Evolutionary conservation across 805 yeast species (phyloP), one percentile per base, ranked within the genome.

Genomic region (Metschnikowia picachoensis): DNA sequence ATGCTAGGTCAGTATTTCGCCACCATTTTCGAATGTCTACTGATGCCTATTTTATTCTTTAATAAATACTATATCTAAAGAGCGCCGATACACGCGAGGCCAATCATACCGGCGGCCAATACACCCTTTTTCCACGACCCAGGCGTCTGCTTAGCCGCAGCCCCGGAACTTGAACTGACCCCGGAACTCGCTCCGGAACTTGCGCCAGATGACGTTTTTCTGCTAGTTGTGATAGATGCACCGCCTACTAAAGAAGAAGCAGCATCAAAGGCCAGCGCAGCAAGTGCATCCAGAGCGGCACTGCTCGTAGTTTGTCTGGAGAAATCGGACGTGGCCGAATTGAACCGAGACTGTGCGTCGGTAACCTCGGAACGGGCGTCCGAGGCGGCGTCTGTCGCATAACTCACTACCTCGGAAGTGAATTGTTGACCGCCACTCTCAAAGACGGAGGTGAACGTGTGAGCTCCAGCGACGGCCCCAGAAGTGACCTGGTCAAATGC

Each of bases 381-480:
- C 13, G 42, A 38, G 15, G 40, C 41, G 3, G 30, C 38, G 31
- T 32, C 30, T 8, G 47, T 38, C 3, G 43, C 47, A 30, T n/a
- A 20, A 28, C 39, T 38, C 15, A 38, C 47, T 3, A 44, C 43
- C 31, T 44, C 44, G 28, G 53, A 40, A 16, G 60, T 46, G 29
- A 47, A 34, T 33, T 41, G 43, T 17, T 47, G 38, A 10, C 47
- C 51, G 20, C 17, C 27, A 16, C 35, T 37, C 17, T 37, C 48
- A 20, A 41, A 40, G 10, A 37, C 43, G n/a, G 51, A 48, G 12
- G 57, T 42, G 39, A 43, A 36, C 20, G 52, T 51, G 20, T 50
- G 45, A 12, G 49, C 46, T 20, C 55, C 59, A 29, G 50, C 48
- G 35, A 55, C 49, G 14, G 55, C 53, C 37, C 55, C 56, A 15